Percentiles rank a stretch among this genome's conserved stretches.
These are phyloP conservation scores for Tillandsia fasciculata DNA, from an alignment of 176 grass and related monocot genomes.

Conservation along the genomic window DNA sequence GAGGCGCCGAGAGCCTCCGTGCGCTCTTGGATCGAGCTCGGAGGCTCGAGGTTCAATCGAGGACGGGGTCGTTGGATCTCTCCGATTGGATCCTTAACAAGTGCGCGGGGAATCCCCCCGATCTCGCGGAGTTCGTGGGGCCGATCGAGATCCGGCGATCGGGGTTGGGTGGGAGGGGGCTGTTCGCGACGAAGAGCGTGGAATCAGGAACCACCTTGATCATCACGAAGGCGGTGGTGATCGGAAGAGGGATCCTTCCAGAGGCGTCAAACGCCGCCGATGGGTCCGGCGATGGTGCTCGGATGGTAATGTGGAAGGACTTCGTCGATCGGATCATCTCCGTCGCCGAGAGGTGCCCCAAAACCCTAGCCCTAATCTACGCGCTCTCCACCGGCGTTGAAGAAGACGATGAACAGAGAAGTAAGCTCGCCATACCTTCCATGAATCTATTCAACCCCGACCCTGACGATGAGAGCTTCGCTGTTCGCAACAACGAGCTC, in stretches of 20 bases:
- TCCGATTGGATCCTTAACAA: constrained; percentile 55
- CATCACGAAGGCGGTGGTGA: constrained; percentile 52
- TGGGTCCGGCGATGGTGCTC: constrained; percentile 25
- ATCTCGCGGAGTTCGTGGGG: constrained; percentile 61
- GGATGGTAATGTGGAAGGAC: constrained; percentile 91
- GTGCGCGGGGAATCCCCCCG: constrained; percentile 45
- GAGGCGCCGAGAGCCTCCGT: constrained; percentile 22
- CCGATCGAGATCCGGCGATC: constrained; percentile 56
- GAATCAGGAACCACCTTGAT: constrained; percentile 49
- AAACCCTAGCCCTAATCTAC: constrained; percentile 41
- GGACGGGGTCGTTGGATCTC: constrained; percentile 52
- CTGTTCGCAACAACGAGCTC: not conserved
- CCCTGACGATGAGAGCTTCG: not conserved
- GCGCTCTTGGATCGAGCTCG: constrained; percentile 39
- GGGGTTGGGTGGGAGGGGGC: constrained; percentile 33
- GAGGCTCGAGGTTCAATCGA: constrained; percentile 51
- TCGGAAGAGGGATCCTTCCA: constrained; percentile 55
- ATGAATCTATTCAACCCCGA: constrained; percentile 40
- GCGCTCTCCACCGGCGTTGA: constrained; percentile 50
- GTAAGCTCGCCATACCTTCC: constrained; percentile 36
- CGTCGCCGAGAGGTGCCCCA: constrained; percentile 47
- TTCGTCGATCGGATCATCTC: constrained; percentile 70
- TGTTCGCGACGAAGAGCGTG: constrained; percentile 51
- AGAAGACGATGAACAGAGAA: not conserved
- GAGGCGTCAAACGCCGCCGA: constrained; percentile 13